A percentile compares a stretch with the other conserved stretches of the same genome.
Evolutionary conservation across 2,329 filamentous ascomycete species (phyloP).

Genomic region (Zalaria obscura): DNA sequence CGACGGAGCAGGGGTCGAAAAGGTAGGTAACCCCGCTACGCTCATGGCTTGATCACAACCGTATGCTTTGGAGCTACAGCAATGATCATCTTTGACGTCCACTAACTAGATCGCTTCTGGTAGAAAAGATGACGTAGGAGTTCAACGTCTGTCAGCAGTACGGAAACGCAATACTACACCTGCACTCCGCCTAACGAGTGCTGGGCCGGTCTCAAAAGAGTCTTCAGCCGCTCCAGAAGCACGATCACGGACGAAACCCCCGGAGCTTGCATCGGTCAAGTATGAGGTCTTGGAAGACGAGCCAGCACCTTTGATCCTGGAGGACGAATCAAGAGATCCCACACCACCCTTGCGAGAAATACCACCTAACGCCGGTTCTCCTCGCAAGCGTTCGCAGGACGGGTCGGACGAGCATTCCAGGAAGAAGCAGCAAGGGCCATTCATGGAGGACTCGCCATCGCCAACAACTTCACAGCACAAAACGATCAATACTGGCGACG

Average conservation of each 20-base stretch:
- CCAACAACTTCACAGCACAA: not conserved
- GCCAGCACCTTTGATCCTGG: not conserved
- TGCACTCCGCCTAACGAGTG: constrained; percentile 10
- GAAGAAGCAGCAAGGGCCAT: too few relatives aligned
- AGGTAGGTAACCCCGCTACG: constrained; percentile 5
- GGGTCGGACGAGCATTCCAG: not conserved
- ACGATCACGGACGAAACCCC: not conserved
- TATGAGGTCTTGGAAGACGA: not conserved
- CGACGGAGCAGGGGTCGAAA: constrained; percentile 3
- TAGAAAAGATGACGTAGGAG: constrained; percentile 5
- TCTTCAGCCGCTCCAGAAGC: not conserved
- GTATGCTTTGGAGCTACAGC: not conserved
- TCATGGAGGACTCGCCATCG: not conserved
- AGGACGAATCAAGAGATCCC: not conserved
- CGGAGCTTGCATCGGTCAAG: not conserved
- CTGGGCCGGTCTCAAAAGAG: constrained; percentile 3
- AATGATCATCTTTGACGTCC: not conserved
- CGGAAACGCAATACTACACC: constrained; percentile 16
- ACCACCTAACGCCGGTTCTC: constrained; percentile 13
- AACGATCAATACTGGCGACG: not conserved
- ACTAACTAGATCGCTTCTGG: constrained; percentile 1
- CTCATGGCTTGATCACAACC: not conserved
- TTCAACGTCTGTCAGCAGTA: constrained; percentile 16
- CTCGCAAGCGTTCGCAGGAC: constrained; percentile 5
- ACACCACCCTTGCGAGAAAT: constrained; percentile 12